A percentile compares a stretch with the other conserved stretches of the same genome.
These are phyloP conservation scores for Penicillium pulvis DNA, from an alignment of 495 filamentous ascomycete genomes.

Conservation along the genomic window DNA sequence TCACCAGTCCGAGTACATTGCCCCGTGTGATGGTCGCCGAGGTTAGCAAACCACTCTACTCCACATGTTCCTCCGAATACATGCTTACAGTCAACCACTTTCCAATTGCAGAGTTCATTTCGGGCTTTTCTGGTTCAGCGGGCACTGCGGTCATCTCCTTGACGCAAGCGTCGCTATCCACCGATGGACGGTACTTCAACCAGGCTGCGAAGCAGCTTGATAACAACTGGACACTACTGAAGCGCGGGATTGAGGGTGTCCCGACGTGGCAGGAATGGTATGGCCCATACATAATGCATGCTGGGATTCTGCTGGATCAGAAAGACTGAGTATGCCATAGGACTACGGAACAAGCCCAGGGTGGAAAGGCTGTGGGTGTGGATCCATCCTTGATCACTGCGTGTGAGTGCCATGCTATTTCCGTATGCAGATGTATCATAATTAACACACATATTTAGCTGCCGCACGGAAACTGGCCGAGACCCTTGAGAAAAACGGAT, in stretches of 20 bases:
- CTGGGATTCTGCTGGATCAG: not conserved
- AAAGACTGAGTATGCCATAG: conserved; percentile 41
- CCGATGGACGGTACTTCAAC: conserved; percentile 98
- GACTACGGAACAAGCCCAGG: conserved; percentile 78
- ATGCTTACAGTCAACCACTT: not conserved
- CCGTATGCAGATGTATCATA: not conserved
- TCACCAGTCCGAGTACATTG: conserved; percentile 98
- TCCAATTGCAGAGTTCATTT: conserved; percentile 70
- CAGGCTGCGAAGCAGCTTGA: conserved; percentile 94
- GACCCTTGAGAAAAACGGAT: conserved; percentile 82
- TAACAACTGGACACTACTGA: conserved; percentile 86
- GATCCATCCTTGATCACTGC: conserved; percentile 88
- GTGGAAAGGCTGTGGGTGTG: conserved; percentile 85
- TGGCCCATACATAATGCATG: conserved; percentile 6
- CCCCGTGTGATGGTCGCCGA: conserved; percentile 87
- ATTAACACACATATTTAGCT: conserved; percentile 38
- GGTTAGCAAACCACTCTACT: conserved; percentile 47
- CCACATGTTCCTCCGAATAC: conserved; percentile 1
- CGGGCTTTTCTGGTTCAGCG: conserved; percentile 93
- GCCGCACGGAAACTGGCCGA: conserved; percentile 85
- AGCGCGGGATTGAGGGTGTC: conserved; percentile 89
- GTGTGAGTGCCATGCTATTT: conserved; percentile 41
- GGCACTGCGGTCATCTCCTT: conserved; percentile 87
- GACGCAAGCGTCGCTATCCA: conserved; percentile 87
- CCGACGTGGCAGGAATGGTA: conserved; percentile 99